Conservation (phyloP, 768 basidiomycete species). For the Phlebiopsis gigantea region DNA sequence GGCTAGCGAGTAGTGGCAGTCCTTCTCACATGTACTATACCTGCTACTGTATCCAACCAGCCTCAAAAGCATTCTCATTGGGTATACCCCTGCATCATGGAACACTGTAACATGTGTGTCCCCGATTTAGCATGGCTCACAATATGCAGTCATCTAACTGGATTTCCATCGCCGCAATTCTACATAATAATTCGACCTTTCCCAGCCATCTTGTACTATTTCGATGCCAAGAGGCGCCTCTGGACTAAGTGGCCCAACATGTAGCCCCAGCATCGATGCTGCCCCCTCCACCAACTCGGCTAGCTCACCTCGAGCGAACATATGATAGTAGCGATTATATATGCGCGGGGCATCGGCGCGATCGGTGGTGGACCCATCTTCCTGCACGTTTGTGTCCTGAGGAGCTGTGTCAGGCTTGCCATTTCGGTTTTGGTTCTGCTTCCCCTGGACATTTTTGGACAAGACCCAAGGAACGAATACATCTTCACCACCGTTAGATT, state of each 20-base stretch:
- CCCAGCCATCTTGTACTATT: constrained; percentile 75
- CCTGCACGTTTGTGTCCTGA: background rate
- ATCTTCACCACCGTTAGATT: constrained; percentile 49
- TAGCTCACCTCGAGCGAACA: constrained; percentile 86
- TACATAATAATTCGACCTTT: constrained; percentile 84
- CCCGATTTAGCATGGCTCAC: background rate
- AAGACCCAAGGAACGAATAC: constrained; percentile 90
- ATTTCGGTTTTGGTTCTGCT: constrained; percentile 12
- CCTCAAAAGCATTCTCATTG: constrained; percentile 11
- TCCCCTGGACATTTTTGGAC: constrained; percentile 17
- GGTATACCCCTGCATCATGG: constrained; percentile 4
- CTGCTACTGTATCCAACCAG: constrained; percentile 21
- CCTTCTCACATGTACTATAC: constrained; percentile 18
- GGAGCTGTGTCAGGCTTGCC: background rate
- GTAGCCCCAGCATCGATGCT: constrained; percentile 49
- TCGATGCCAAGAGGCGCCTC: constrained; percentile 44
- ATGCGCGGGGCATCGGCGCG: constrained; percentile 33
- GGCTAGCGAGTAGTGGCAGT: constrained; percentile 67
- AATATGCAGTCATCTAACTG: background rate
- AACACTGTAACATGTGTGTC: background rate
- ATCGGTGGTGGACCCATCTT: too few relatives aligned
- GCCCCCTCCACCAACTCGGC: constrained; percentile 54
- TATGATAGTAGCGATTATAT: constrained; percentile 92
- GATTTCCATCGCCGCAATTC: constrained; percentile 61
- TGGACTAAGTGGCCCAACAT: constrained; percentile 34